Evolutionary conservation across 164 flowering plant genomes (phyloP).

Genomic region (Dillenia turbinata): DNA sequence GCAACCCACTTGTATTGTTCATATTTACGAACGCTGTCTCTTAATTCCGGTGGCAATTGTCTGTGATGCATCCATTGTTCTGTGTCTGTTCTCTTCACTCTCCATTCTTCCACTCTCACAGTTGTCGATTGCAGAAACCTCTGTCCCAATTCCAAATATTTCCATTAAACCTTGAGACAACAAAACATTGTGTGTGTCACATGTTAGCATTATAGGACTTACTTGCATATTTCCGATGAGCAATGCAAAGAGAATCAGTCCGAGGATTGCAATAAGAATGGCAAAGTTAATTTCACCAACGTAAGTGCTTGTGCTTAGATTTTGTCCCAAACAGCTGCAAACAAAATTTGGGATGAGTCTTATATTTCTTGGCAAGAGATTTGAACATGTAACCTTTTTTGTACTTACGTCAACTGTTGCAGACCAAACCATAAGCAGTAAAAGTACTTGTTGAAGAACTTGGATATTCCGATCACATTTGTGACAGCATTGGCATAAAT

Average conservation of each 20-base stretch:
- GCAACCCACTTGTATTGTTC: conserved; percentile 94
- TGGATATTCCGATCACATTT: conserved; percentile 37
- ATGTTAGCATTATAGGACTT: conserved; percentile 12
- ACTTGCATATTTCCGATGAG: conserved; percentile 98
- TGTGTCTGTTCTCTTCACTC: conserved; percentile 79
- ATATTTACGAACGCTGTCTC: conserved; percentile 61
- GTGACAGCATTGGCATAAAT: conserved; percentile 57
- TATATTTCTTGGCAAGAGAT: no score
- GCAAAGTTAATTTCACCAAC: conserved; percentile 82
- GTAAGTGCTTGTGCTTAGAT: conserved; percentile 69
- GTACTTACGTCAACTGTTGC: background rate
- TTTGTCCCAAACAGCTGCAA: conserved; percentile 86
- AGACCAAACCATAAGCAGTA: conserved; percentile 29
- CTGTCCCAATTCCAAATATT: conserved; percentile 21
- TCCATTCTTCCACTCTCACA: conserved; percentile 88
- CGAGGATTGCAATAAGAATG: conserved; percentile 68
- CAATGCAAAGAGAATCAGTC: conserved; percentile 82
- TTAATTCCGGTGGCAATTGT: conserved; percentile 78
- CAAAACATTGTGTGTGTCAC: no score
- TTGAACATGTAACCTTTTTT: no score
- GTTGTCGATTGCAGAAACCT: conserved; percentile 88
- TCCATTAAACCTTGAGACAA: no score
- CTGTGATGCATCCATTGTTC: conserved; percentile 98
- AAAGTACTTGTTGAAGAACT: conserved; percentile 57
- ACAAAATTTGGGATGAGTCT: no score